Percentiles rank a stretch among this genome's conserved stretches.
Evolutionary conservation across 495 filamentous ascomycete genomes (phyloP).

Genomic region (Penicillium bovifimosum): DNA sequence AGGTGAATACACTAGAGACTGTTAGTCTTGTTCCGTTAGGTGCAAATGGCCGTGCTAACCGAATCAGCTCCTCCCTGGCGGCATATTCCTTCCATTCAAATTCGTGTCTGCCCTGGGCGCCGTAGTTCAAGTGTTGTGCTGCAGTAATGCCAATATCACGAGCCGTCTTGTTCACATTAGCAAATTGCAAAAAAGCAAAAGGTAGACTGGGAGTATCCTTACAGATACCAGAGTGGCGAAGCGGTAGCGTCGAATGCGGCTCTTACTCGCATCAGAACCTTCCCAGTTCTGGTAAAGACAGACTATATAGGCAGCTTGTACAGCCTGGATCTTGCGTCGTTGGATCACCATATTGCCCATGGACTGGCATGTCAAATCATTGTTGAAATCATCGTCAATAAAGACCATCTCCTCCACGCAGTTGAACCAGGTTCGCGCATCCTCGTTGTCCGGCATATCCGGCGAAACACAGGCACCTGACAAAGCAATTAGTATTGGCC

Average conservation of each 20-base stretch:
- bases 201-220: background rate
- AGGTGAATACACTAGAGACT: conserved; percentile 10
- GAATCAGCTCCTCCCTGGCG: conserved; percentile 19
- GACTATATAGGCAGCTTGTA: conserved; percentile 26
- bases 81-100: conserved; percentile 25
- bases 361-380: conserved; percentile 7
- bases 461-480: conserved; percentile 20
- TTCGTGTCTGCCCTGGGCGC: conserved; percentile 8
- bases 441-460: conserved; percentile 16
- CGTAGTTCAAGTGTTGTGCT: conserved; percentile 15
- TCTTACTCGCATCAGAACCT: conserved; percentile 18
- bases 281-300: conserved; percentile 27
- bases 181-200: background rate
- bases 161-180: conserved; percentile 10
- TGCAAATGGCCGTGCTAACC: background rate
- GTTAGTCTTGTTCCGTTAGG: background rate
- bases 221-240: conserved; percentile 21
- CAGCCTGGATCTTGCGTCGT: conserved; percentile 14
- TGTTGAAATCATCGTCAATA: conserved; percentile 23
- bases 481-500: background rate
- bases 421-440: conserved; percentile 20
- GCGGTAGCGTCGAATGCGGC: conserved; percentile 18
- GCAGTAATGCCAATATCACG: conserved; percentile 20
- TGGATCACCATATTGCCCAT: background rate
- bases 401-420: conserved; percentile 23